A percentile compares a stretch with the other conserved stretches of the same genome.
phyloP scores from a whole-genome alignment of 495 filamentous ascomycete genomes.

The Sabuloglossum arenarium region DNA sequence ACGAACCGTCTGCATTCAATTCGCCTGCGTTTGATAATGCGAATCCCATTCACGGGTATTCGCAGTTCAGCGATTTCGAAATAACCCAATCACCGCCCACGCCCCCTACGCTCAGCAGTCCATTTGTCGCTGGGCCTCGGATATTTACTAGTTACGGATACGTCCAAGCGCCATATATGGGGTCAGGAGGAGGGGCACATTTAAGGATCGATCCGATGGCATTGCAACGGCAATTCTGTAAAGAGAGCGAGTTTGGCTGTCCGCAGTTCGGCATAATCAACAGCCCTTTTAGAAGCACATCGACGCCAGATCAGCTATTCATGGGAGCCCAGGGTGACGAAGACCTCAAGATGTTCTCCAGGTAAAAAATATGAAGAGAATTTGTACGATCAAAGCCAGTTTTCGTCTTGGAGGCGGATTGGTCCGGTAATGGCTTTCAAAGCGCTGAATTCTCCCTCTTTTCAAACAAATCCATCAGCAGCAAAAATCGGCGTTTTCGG shows the following conservation, averaged over 20 bases:
- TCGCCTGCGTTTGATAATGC: background rate
- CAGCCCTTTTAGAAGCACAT: background rate
- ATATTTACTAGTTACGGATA: background rate
- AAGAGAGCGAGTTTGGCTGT: background rate
- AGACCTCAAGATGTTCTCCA: background rate
- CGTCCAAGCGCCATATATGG: background rate
- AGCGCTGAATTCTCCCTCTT: background rate
- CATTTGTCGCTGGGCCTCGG: background rate
- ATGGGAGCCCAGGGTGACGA: background rate
- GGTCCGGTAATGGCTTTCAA: background rate
- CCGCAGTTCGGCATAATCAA: background rate
- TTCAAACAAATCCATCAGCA: background rate
- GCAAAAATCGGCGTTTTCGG: background rate
- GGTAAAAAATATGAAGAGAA: background rate
- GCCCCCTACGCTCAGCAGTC: background rate
- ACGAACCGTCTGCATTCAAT: background rate
- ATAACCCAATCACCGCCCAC: background rate
- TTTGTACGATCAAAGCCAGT: background rate
- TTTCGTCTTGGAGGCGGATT: background rate
- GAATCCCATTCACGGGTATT: background rate
- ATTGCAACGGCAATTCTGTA: background rate
- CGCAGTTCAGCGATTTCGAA: background rate
- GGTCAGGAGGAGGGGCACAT: background rate
- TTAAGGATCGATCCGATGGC: background rate
- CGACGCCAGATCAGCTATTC: background rate